Percentiles rank a stretch among this genome's conserved stretches.
phyloP scores from a whole-genome alignment of 176 grass and related monocot genomes.

The Saccharum spontaneum region DNA sequence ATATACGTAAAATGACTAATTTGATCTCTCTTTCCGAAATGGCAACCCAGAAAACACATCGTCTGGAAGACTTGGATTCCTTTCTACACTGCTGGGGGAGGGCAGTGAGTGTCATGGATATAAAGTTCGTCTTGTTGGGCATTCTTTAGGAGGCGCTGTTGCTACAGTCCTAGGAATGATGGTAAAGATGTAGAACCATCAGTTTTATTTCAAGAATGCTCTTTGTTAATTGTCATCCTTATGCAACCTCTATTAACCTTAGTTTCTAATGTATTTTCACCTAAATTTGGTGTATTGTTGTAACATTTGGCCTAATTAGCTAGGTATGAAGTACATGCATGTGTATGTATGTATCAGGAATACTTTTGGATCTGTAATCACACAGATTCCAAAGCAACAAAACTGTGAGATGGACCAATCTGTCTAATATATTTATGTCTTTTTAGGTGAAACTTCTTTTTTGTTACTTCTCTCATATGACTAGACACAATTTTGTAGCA shows the following conservation, averaged over 20 bases:
- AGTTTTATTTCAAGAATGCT: neutral
- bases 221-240: slow-evolving; percentile 24
- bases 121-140: slow-evolving; percentile 79
- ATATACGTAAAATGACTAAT: slow-evolving; percentile 9
- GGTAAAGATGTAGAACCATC: slow-evolving; percentile 52
- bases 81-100: slow-evolving; percentile 64
- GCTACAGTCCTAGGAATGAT: slow-evolving; percentile 88
- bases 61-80: slow-evolving; percentile 60
- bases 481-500: neutral
- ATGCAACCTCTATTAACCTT: slow-evolving; percentile 10
- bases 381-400: neutral
- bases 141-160: slow-evolving; percentile 95
- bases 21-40: slow-evolving; percentile 17
- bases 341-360: neutral
- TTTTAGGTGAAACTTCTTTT: neutral
- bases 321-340: neutral
- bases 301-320: neutral
- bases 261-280: neutral
- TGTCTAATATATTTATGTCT: neutral
- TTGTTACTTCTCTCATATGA: neutral
- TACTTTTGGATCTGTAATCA: neutral
- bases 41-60: slow-evolving; percentile 57
- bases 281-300: neutral
- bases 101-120: slow-evolving; percentile 83
- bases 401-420: neutral